A percentile compares a stretch with the other conserved stretches of the same genome.
Conservation (phyloP, 169 alveolate species). For the Cryptosporidium tyzzeri region DNA sequence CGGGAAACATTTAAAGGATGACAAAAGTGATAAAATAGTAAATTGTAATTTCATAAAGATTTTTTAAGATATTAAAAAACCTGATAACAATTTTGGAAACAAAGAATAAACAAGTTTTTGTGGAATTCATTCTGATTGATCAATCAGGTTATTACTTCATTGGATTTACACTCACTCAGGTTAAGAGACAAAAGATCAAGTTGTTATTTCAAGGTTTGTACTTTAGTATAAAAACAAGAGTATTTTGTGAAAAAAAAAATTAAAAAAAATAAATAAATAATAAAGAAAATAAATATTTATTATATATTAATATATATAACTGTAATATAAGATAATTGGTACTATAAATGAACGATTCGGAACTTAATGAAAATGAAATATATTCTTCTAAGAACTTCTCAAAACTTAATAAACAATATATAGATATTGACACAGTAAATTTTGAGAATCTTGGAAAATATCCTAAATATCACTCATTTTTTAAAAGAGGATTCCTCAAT, state of each 20-base stretch:
- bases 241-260: no score
- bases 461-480: constrained; percentile 33
- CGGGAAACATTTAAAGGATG: neutral
- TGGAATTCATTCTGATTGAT: neutral
- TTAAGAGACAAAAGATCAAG: neutral
- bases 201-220: no score
- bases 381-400: neutral
- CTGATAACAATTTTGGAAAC: neutral
- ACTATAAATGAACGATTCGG: neutral
- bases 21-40: neutral
- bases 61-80: no score
- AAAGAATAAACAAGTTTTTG: neutral
- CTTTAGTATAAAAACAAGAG: no score
- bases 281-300: no score
- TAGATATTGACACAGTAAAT: neutral
- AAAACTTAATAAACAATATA: neutral
- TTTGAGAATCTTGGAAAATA: neutral
- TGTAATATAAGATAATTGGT: neutral
- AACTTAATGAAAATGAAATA: neutral
- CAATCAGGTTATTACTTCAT: neutral
- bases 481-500: constrained; percentile 53
- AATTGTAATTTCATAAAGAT: neutral
- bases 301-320: no score
- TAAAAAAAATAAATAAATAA: no score
- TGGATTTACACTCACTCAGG: neutral